Base-by-base conservation (phyloP, 192 early-diverging fungal genomes). In the Radiomyces spectabilis region DNA sequence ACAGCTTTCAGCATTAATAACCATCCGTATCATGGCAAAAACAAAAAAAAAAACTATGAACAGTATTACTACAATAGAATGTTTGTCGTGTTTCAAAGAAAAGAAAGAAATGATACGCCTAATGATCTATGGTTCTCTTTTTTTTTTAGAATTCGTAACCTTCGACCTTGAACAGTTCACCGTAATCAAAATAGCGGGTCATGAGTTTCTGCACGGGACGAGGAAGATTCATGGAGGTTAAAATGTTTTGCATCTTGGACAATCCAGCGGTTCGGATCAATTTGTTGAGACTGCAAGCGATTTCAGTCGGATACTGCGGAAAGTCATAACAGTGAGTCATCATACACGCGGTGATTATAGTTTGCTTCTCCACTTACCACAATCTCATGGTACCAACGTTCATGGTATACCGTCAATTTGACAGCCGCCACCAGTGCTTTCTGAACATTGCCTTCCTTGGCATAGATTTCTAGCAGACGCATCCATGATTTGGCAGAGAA, bases 401-500 rank as follows among this genome's bases (percentile, higher is more conserved):
- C 94, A 46, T 93, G 78, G 44, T 89, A 85, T 10, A 88, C 82
- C 9, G 91, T 81, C 49, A 97, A 73, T 72, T 87, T 88, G 37
- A 87, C 90, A 21, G 86, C 82, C 3, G 85, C 86, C 41, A 82
- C 73, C 55, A 97, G 74, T 13, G 92, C 88, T 51, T 79, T 78
- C 51, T 86, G 78, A 29, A 93, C 73, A 53, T 96, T 80, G 13
- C 86, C 85, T 52, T 95, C 90, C 3, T 82, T 78, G 0, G 87
- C 76, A 54, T 91, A 85, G 30, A 77, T 82, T 38, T 91, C 87
- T 52, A 98, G 71, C 30, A 99, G 67, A 45, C 79, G 82, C 54
- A 91, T 78, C 79, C 86, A 87, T n/a, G 97, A 83, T 59, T 91
- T 93, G 27, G 88, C 82, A 6, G 93, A 96, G 63, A 96, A 92